Conservation (phyloP, 306 rosid genomes). For the Sesbania bispinosa region DNA sequence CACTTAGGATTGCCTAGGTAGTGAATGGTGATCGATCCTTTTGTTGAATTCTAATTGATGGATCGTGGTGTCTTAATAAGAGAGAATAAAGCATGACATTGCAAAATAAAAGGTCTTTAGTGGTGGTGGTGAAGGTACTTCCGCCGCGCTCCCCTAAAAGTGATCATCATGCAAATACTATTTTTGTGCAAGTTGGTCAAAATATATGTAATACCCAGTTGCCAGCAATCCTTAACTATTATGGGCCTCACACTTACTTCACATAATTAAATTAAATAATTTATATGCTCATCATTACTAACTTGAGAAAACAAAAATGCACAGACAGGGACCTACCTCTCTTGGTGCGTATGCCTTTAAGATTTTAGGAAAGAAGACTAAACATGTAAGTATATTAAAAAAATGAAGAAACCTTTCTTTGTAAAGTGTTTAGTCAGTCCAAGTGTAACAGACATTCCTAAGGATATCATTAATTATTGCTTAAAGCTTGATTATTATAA, state of each 20-base stretch:
- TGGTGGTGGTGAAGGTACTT: conserved; percentile 27
- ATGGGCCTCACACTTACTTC: neutral
- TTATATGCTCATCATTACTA: neutral
- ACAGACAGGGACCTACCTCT: neutral
- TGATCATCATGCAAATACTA: too few species aligned
- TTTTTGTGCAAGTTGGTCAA: conserved; percentile 9
- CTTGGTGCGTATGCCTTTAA: too few species aligned
- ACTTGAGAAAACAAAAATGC: neutral
- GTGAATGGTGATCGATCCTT: too few species aligned
- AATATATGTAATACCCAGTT: neutral
- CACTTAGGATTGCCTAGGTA: too few species aligned
- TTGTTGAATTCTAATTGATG: too few species aligned
- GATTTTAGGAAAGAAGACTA: too few species aligned
- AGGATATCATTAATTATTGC: conserved; percentile 4
- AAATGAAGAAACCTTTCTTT: neutral
- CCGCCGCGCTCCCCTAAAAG: conserved; percentile 21
- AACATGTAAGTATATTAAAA: too few species aligned
- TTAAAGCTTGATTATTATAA: neutral
- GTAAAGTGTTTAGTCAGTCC: neutral
- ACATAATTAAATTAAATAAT: neutral
- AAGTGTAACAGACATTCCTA: neutral
- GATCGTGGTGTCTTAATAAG: neutral
- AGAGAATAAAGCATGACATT: too few species aligned
- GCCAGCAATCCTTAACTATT: neutral
- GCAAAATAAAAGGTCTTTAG: neutral